Conservation (phyloP, 805 yeast genomes). For the Zygoascus biomembranicola region DNA sequence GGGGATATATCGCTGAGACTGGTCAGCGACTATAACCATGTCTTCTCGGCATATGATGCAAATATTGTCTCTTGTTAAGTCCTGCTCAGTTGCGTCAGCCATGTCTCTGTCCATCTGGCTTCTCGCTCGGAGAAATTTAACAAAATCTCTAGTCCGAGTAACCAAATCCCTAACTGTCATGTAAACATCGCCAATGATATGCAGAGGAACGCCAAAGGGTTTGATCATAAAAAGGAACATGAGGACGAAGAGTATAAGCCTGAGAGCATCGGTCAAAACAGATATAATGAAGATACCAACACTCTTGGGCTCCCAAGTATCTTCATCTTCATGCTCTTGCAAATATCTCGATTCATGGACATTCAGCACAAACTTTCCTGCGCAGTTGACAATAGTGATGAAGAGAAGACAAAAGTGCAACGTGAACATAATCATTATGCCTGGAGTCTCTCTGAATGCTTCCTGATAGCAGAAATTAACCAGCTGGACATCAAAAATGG, state of each 20-base stretch:
- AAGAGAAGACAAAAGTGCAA: constrained; percentile 65
- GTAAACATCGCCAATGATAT: constrained; percentile 43
- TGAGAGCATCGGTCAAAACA: constrained; percentile 38
- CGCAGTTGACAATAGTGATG: constrained; percentile 41
- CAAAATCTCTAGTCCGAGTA: constrained; percentile 23
- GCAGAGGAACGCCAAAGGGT: constrained; percentile 38
- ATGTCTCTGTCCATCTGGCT: constrained; percentile 58
- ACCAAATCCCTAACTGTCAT: constrained; percentile 28
- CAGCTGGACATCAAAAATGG: constrained; percentile 42
- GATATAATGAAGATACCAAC: constrained; percentile 51
- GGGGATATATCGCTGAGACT: constrained; percentile 45
- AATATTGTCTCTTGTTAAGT: constrained; percentile 49
- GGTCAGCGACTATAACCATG: constrained; percentile 43
- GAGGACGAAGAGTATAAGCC: constrained; percentile 39
- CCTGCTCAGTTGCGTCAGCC: constrained; percentile 52
- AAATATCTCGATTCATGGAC: constrained; percentile 49
- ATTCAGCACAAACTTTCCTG: constrained; percentile 42
- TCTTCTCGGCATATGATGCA: constrained; percentile 93
- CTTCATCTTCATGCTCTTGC: constrained; percentile 43
- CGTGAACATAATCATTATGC: constrained; percentile 54
- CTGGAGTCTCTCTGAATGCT: constrained; percentile 20
- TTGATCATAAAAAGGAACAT: constrained; percentile 39
- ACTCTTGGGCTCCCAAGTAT: constrained; percentile 65
- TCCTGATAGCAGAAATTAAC: constrained; percentile 42
- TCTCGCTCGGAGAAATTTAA: constrained; percentile 30